phyloP scores from a whole-genome alignment of 2,329 filamentous ascomycete genomes.

The Dactylellina leptospora region DNA sequence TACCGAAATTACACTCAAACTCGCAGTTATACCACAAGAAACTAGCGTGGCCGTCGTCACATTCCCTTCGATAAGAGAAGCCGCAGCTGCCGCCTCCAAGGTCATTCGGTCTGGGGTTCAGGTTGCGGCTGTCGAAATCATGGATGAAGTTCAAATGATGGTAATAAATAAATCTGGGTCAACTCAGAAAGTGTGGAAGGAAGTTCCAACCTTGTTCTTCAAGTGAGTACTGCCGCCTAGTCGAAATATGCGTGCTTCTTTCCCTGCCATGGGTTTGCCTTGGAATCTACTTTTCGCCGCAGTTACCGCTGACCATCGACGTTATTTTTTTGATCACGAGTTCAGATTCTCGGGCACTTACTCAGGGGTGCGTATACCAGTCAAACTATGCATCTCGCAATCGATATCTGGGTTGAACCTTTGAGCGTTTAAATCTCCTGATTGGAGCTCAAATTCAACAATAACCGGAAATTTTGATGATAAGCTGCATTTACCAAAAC shows the following conservation, averaged over 20 bases:
- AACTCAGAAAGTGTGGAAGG: constrained; percentile 75
- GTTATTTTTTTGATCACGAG: constrained; percentile 51
- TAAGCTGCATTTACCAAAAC: constrained; percentile 47
- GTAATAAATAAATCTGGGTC: constrained; percentile 79
- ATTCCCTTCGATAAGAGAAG: constrained; percentile 79
- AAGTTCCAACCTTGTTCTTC: constrained; percentile 81
- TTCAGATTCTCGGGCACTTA: constrained; percentile 51
- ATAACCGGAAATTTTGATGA: constrained; percentile 36
- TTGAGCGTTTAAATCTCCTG: constrained; percentile 29
- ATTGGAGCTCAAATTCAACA: constrained; percentile 33
- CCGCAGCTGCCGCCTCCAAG: constrained; percentile 75
- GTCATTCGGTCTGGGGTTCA: constrained; percentile 80
- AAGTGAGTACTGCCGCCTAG: constrained; percentile 65
- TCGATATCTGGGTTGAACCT: constrained; percentile 13
- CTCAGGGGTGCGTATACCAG: constrained; percentile 50
- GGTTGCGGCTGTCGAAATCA: constrained; percentile 81
- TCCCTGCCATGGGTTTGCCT: not conserved
- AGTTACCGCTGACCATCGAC: constrained; percentile 44
- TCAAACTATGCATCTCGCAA: constrained; percentile 46
- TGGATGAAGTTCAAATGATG: constrained; percentile 88
- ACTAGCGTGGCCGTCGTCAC: constrained; percentile 84
- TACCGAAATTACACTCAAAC: constrained; percentile 87
- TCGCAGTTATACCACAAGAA: constrained; percentile 80
- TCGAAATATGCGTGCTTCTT: not conserved
- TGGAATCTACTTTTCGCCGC: constrained; percentile 8